phyloP scores from a whole-genome alignment of 2,329 filamentous ascomycete species.

The Microcyclospora tardicrescens region DNA sequence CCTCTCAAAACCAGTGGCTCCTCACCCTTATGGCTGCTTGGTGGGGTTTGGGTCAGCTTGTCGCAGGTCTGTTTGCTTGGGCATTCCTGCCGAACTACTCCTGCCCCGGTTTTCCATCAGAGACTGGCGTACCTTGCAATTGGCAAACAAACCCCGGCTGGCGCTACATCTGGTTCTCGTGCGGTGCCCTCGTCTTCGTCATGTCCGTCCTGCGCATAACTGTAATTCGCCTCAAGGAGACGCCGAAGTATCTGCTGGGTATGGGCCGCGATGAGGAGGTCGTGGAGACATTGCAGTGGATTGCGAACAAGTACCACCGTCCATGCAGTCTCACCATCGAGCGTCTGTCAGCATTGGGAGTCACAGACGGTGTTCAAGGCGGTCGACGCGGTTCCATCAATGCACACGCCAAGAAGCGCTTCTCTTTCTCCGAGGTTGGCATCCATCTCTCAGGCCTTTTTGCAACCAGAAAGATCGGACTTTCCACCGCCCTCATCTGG shows the following conservation, averaged over 20 bases:
- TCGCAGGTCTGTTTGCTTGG: constrained; percentile 43
- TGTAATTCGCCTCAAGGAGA: constrained; percentile 41
- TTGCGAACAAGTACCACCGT: constrained; percentile 41
- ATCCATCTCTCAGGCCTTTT: constrained; percentile 55
- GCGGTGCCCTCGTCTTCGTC: constrained; percentile 41
- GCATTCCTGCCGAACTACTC: constrained; percentile 39
- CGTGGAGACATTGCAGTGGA: constrained; percentile 35
- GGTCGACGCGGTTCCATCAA: constrained; percentile 9
- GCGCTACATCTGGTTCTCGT: constrained; percentile 44
- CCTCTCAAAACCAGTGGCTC: constrained; percentile 49
- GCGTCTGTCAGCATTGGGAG: constrained; percentile 35
- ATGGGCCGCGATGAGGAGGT: constrained; percentile 41
- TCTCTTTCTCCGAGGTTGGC: constrained; percentile 27
- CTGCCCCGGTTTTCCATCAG: constrained; percentile 27
- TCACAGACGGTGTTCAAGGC: constrained; percentile 12
- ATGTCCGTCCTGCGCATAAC: constrained; percentile 42
- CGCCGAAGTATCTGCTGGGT: constrained; percentile 43
- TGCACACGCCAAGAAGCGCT: constrained; percentile 20
- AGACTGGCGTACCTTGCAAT: constrained; percentile 33
- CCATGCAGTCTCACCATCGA: constrained; percentile 40
- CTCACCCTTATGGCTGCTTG: constrained; percentile 48
- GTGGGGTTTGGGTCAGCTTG: constrained; percentile 41
- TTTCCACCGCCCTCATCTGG: constrained; percentile 54
- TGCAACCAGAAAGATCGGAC: constrained; percentile 43
- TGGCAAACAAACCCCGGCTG: constrained; percentile 42